Evolutionary conservation across 2,329 filamentous ascomycete genomes (phyloP), one percentile per base, ranked within the genome.

Genomic region (Pyricularia grisea): DNA sequence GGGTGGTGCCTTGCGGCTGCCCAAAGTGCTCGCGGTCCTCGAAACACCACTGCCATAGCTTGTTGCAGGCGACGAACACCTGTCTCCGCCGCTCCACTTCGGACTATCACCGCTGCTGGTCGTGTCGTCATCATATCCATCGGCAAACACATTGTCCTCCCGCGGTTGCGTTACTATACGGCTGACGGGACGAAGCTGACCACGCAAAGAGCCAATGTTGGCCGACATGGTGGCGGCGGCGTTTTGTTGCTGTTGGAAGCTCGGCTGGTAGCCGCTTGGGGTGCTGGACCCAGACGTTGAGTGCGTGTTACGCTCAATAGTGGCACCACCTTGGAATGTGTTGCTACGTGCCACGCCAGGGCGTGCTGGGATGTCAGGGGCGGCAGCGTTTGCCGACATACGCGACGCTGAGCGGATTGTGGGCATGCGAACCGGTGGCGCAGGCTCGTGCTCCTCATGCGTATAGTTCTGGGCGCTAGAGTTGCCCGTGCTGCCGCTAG

Each of bases 31-130:
- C 11, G 81, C 77, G 68, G 79, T 85, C 65, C 82, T 79, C 72
- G 80, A 85, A 65, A 86, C 74, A 63, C 60, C 60, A 74, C 85
- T 87, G 70, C 83, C 84, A 69, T 84, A 82, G 75, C 85, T 87
- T 0, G 85, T 87, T 2, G 85, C 83, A 0, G 85, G 85, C 72
- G 85, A 87, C 69, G 84, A 78, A 73, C 83, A 83, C 68, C 83
- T 81, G 65, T 84, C 81, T 25, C 78, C 79, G 11, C 6, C 20
- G 4, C 33, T 14, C 77, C 81, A 84, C 68, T 84, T 81, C 0
- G 83, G 83, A 50, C 84, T 86, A 58, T 81, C 83, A 71, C 83
- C 71, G 61, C 82, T 82, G 72, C 83, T 84, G 9, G 77, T 77
- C 11, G 81, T 84, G 68, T 84, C 81, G 71, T 86, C 84, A 66